Percentiles rank a stretch among this genome's conserved stretches.
phyloP scores from a whole-genome alignment of 2,329 filamentous ascomycete species.

The Dothistroma pini region DNA sequence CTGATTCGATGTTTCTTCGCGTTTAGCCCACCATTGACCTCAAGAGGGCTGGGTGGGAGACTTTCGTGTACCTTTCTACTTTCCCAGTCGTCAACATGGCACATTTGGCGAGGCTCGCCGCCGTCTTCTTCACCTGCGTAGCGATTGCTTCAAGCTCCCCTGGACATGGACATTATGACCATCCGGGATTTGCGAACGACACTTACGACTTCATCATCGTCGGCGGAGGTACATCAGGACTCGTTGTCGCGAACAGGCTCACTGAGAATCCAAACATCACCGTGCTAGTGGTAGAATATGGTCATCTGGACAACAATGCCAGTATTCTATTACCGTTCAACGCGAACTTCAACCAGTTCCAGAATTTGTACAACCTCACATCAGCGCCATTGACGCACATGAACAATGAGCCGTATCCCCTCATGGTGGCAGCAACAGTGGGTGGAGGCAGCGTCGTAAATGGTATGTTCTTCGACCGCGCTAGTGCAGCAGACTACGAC shows the following conservation, averaged over 20 bases:
- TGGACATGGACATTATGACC: not conserved
- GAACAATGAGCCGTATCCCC: constrained; percentile 21
- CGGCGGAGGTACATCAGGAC: constrained; percentile 27
- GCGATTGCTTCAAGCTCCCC: not conserved
- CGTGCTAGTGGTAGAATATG: constrained; percentile 27
- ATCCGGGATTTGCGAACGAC: no score
- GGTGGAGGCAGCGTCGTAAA: constrained; percentile 40
- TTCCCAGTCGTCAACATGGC: not conserved
- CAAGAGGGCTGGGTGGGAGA: not conserved
- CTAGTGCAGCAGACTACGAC: constrained; percentile 37
- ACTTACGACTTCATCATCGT: constrained; percentile 19
- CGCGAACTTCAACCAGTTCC: constrained; percentile 12
- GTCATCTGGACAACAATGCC: constrained; percentile 10
- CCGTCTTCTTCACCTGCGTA: not conserved
- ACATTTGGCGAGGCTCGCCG: not conserved
- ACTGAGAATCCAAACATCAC: constrained; percentile 29
- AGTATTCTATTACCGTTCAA: constrained; percentile 13
- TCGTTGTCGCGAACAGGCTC: constrained; percentile 27
- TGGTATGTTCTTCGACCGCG: constrained; percentile 40
- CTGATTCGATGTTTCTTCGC: not conserved
- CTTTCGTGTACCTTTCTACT: not conserved
- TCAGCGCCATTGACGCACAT: constrained; percentile 18
- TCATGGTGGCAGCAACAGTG: constrained; percentile 29
- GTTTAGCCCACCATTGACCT: not conserved
- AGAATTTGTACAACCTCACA: constrained; percentile 11